A percentile compares a stretch with the other conserved stretches of the same genome.
These are phyloP conservation scores for Trifolium subterraneum DNA, from an alignment of 306 rosid genomes.

Conservation along the genomic window DNA sequence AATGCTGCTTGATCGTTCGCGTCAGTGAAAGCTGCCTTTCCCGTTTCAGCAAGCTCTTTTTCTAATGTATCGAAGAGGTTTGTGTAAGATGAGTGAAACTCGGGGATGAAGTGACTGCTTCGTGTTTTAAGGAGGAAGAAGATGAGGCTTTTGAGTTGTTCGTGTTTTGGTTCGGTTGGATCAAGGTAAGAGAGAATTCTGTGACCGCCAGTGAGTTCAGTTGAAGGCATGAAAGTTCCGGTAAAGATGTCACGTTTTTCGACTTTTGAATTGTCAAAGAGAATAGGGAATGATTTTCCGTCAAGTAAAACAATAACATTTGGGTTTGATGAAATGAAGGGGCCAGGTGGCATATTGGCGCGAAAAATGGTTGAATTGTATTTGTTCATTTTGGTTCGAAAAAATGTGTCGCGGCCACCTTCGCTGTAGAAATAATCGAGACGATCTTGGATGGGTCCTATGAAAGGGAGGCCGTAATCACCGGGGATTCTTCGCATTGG, in stretches of 20 bases:
- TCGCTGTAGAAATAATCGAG: conserved; percentile 77
- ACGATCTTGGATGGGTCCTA: conserved; percentile 76
- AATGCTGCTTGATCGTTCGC: conserved; percentile 80
- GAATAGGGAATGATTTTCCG: conserved; percentile 78
- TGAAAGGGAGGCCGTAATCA: conserved; percentile 67
- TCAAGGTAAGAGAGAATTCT: conserved; percentile 86
- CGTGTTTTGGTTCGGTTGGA: conserved; percentile 84
- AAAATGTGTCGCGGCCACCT: conserved; percentile 76
- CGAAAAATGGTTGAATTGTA: conserved; percentile 79
- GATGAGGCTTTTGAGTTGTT: conserved; percentile 59
- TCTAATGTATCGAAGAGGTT: conserved; percentile 65
- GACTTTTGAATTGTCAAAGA: conserved; percentile 75
- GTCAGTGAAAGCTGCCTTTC: conserved; percentile 56
- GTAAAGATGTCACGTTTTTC: conserved; percentile 81
- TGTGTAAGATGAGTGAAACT: conserved; percentile 64
- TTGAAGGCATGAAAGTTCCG: conserved; percentile 84
- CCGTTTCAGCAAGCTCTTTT: conserved; percentile 51
- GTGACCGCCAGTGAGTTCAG: conserved; percentile 89
- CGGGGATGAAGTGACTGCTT: conserved; percentile 63
- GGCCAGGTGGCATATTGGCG: conserved; percentile 94
- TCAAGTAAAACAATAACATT: conserved; percentile 79
- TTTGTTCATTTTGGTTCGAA: conserved; percentile 62
- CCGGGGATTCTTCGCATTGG: conserved; percentile 78
- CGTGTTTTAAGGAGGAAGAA: conserved; percentile 73
- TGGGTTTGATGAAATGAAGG: conserved; percentile 58